Conservation (phyloP, 2,329 filamentous ascomycete species). For the Hymenotorrendiella dingleyae region DNA sequence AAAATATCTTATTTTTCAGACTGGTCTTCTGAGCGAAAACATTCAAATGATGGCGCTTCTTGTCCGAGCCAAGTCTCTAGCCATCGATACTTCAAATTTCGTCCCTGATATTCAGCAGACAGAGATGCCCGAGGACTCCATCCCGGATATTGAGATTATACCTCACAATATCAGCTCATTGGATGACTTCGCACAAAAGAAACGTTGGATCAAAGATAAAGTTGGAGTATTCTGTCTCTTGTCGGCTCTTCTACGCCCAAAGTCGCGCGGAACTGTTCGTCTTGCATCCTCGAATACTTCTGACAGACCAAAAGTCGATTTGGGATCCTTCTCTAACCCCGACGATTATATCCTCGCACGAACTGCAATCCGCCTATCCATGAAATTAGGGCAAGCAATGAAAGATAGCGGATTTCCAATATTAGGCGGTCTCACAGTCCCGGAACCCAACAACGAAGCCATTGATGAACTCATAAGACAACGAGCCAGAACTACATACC, state of each 20-base stretch:
- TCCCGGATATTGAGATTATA: conserved; percentile 6
- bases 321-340: no score
- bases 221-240: no score
- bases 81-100: background rate
- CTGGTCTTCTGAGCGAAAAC: conserved; percentile 1
- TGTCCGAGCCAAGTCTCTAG: background rate
- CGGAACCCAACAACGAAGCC: background rate
- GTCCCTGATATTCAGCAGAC: no score
- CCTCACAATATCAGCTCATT: conserved; percentile 1
- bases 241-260: background rate
- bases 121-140: background rate
- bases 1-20: conserved; percentile 9
- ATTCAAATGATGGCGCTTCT: background rate
- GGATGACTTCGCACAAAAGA: conserved; percentile 3
- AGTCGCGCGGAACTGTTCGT: no score
- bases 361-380: conserved; percentile 1
- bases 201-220: no score
- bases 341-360: background rate
- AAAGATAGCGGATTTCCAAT: background rate
- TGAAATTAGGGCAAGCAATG: conserved; percentile 1
- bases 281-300: no score
- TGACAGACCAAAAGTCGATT: no score
- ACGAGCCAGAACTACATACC: background rate
- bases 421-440: background rate
- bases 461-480: conserved; percentile 1